Evolutionary conservation across 2,329 filamentous ascomycete species (phyloP).

Genomic region (Colletotrichum phormii): DNA sequence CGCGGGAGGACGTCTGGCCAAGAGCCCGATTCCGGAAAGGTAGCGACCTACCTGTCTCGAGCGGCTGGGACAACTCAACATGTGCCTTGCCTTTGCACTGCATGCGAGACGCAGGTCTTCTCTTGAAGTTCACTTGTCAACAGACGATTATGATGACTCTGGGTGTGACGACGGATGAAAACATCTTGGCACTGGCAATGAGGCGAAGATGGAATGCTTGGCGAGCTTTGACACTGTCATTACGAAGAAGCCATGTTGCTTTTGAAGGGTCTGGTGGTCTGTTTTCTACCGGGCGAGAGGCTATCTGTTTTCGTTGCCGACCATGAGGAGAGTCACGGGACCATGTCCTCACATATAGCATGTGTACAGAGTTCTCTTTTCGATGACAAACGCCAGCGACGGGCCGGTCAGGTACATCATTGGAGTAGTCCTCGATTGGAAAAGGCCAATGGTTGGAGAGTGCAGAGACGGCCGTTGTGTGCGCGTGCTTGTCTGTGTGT

Average conservation of each 20-base stretch:
- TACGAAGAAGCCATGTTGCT: constrained; percentile 4
- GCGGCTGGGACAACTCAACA: constrained; percentile 24
- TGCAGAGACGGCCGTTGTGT: constrained; percentile 1
- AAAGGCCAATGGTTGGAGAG: constrained; percentile 9
- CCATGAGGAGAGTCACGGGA: not conserved
- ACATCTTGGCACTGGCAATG: constrained; percentile 6
- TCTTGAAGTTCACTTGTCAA: constrained; percentile 1
- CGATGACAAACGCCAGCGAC: not conserved
- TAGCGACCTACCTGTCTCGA: constrained; percentile 55
- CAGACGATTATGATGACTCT: constrained; percentile 21
- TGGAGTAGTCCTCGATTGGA: constrained; percentile 28
- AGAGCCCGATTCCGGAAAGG: constrained; percentile 71
- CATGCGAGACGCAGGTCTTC: constrained; percentile 22
- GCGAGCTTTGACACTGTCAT: constrained; percentile 23
- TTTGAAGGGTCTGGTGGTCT: not conserved
- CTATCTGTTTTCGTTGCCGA: not conserved
- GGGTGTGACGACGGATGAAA: constrained; percentile 16
- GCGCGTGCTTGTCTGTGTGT: constrained; percentile 25
- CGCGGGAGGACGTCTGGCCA: constrained; percentile 78
- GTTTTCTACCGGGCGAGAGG: constrained; percentile 1
- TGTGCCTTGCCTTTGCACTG: constrained; percentile 30
- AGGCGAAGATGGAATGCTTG: constrained; percentile 8
- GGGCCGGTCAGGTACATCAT: constrained; percentile 5
- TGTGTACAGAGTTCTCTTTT: constrained; percentile 1
- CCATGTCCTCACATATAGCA: constrained; percentile 18